These are phyloP conservation scores for Salix udensis DNA, from an alignment of 345 rosid species.

Conservation along the genomic window DNA sequence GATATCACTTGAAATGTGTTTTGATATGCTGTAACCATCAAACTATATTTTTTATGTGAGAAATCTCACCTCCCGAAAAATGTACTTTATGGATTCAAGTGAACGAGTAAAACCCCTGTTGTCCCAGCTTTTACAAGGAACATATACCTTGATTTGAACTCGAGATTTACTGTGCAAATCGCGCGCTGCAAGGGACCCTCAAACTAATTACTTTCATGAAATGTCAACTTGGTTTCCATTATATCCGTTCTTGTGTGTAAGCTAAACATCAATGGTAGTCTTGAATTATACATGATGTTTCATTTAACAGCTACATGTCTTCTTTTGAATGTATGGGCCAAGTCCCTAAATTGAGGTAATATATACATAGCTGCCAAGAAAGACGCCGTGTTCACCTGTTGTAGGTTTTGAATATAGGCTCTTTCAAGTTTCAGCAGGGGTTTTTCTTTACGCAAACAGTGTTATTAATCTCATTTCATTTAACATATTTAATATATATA, in stretches of 20 bases:
- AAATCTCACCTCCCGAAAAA: too few species aligned
- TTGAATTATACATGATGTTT: not conserved
- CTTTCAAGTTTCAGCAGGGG: not conserved
- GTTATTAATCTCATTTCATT: too few species aligned
- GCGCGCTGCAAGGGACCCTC: not conserved
- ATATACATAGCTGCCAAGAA: not conserved
- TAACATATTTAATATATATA: too few species aligned
- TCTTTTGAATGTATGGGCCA: not conserved
- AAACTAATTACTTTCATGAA: not conserved
- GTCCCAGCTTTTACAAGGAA: rapidly evolving
- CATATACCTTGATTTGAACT: too few species aligned
- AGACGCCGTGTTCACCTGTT: not conserved
- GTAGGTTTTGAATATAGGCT: not conserved
- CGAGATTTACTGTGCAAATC: rapidly evolving
- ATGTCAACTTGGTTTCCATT: not conserved
- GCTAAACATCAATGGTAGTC: not conserved
- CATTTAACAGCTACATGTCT: not conserved
- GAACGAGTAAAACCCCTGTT: rapidly evolving
- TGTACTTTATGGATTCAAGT: rapidly evolving
- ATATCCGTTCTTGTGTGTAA: not conserved
- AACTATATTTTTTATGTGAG: too few species aligned
- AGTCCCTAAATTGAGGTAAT: not conserved
- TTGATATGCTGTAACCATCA: not conserved
- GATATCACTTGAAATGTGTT: too few species aligned
- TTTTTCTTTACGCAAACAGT: not conserved